Evolutionary conservation across 192 early-diverging fungal genomes (phyloP), one percentile per base, ranked within the genome.

Genomic region (Backusella tuberculispora): DNA sequence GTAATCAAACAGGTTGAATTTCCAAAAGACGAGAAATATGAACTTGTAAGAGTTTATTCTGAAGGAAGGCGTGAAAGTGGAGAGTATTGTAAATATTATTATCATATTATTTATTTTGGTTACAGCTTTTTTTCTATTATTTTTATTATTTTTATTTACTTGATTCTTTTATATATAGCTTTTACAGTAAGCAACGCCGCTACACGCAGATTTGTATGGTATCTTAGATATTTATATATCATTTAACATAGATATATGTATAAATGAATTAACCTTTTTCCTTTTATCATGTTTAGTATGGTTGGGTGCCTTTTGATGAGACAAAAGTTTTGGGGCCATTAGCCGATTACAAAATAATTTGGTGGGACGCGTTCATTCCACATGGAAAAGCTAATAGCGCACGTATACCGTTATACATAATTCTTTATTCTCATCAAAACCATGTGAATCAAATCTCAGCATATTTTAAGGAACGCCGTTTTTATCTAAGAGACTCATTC

Each of bases 311-410:
- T 14, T 83, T 83, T 74, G 47, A 75, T 24, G 74, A 76, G 12
- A 83, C 81, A 3, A 69, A 68, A 6, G 38, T 83, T 6, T 65
- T 83, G 5, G 81, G 81, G 0, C 81, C 81, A 6, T 63, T 83
- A 5, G 60, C 68, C 10, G 78, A 83, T 4, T 19, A 42, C 40
- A 26, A 48, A 13, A 44, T 73, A 34, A 70, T 78, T 38, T 83
- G 81, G 81, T 76, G 77, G 74, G 81, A 83, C 26, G 78, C 75
- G 4, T 68, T 79, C 17, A 79, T 83, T 76, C 81, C 81, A 21
- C 47, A 72, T 6, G 69, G 60, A 46, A 78, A 76, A 45, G 53
- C 66, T 0, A 82, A 73, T 24, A 40, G 50, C 9, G 38, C 68
- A 24, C 81, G 77, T 6, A 70, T 71, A 6, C 81, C 81, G 17